Base-by-base conservation (phyloP, 108 stramenopile species). In the Skeletonema marinoi region DNA sequence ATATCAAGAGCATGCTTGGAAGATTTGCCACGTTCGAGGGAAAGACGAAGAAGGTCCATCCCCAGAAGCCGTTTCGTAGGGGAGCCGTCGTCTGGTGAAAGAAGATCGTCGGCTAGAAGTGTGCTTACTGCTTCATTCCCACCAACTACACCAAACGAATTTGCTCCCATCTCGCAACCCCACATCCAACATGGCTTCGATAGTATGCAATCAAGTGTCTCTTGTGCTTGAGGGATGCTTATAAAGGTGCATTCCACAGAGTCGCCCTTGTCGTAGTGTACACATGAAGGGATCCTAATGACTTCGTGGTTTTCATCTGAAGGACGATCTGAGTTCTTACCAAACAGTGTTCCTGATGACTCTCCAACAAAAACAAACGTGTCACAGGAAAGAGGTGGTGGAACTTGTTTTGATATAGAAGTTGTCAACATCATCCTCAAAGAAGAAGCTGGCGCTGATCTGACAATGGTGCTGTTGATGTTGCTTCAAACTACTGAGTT, bases 101-200 rank as follows among this genome's bases (percentile, higher is more conserved):
- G 25, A 21, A 33, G 32, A 17, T 69, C 58, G 29, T 59, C 71
- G 13, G 68, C 32, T 8, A 78, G 71, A 35, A 59, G 30, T 17
- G 86, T 87, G 77, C 76, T 82, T 0, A 89, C 75, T 12, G 88
- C 88, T 65, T 89, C 88, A 42, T 79, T 79, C 39, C 88, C 88
- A 65, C 85, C 79, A 11, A 85, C 82, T 4, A 89, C 88, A 8
- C 88, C 86, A 66, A 71, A 56, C 54, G 86, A 85, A 71, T 89
- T 89, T 35, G 86, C 77, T 32, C 88, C 88, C 60, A 72, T 80
- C 67, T 86, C 85, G 11, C 80, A 80, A 29, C 88, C 88, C 70
- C 72, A 89, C 84, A 89, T 85, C 88, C 88, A 89, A 68, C 73
- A 81, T 21, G 85, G 85, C 36, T 85, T 85, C 19, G 86, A 85